Evolutionary conservation across 1,284 basidiomycete genomes (phyloP), one percentile per base, ranked within the genome.

Genomic region (Marasmius sp.): DNA sequence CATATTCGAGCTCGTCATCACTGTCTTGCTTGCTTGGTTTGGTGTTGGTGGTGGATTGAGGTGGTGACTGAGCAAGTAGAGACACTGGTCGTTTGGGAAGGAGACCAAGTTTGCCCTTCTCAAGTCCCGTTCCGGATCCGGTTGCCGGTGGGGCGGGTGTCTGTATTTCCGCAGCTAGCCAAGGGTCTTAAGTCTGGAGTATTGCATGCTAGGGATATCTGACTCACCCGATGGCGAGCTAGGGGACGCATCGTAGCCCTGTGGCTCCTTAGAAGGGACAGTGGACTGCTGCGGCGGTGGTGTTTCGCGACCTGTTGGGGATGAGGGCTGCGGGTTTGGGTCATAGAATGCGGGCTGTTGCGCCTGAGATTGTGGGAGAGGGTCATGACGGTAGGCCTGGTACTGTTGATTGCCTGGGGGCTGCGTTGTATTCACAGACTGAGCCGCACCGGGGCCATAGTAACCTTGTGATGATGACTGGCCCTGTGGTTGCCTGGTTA

Each of bases 31-130:
- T 58, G 49, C 4, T 60, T 59, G 18, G 59, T 41, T 20, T 61
- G 20, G 27, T 51, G 27, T 27, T 27, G 27, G 27, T 27, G 5
- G 27, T 41, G 75, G 71, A 10, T 41, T 71, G 53, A 8, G 71
- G 69, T 33, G 73, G 68, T 16, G 72, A 69, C 47, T 71, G 73
- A 6, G 77, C 68, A 27, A 89, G 69, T n/a, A 91, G 79, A 9
- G 88, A 86, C 12, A 92, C 89, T 2, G 89, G 87, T 0, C 86
- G 83, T 73, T 90, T 91, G 5, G 90, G 89, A 20, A 92, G 76
- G 41, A 92, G 71, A n/a, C 89, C 90, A 2, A 91, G 77, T 73
- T 89, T 91, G 54, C 75, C 80, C 81, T 68, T 71, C 48, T 75
- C 74, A 36, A 75, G 71, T 14, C 71, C 70, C 22, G 68, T 65